These are phyloP conservation scores for Sergeia podlipaevii DNA, from an alignment of 208 protist genomes.

Conservation along the genomic window DNA sequence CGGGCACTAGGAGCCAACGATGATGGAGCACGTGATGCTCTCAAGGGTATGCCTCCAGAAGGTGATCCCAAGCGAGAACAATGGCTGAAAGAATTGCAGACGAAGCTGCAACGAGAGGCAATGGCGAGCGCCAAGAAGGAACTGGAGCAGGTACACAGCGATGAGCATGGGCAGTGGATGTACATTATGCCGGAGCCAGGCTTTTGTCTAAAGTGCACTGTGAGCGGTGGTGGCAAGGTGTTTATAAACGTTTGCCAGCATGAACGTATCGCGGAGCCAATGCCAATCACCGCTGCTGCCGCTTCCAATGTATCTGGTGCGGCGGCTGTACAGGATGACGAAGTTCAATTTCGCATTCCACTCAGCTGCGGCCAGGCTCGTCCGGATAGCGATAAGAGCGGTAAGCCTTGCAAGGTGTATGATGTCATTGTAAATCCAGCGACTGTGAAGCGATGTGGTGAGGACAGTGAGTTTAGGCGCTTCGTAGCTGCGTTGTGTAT, in stretches of 20 bases:
- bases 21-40: constrained; percentile 10
- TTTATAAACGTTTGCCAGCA: constrained; percentile 91
- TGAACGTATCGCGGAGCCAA: constrained; percentile 79
- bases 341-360: constrained; percentile 79
- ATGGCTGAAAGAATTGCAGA: constrained; percentile 73
- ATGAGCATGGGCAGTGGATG: constrained; percentile 90
- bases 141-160: constrained; percentile 79
- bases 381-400: constrained; percentile 77
- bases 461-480: constrained; percentile 81
- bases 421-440: constrained; percentile 88
- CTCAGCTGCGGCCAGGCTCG: constrained; percentile 86
- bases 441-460: constrained; percentile 59
- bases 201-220: constrained; percentile 84
- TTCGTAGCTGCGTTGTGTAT: constrained; percentile 87
- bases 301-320: background rate
- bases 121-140: constrained; percentile 52
- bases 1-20: constrained; percentile 30
- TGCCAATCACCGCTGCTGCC: constrained; percentile 69
- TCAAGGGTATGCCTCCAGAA: constrained; percentile 72
- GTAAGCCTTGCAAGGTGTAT: constrained; percentile 86
- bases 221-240: constrained; percentile 63
- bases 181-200: constrained; percentile 75
- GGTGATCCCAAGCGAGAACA: constrained; percentile 58
- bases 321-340: constrained; percentile 23
- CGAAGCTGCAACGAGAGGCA: constrained; percentile 56